These are phyloP conservation scores for Cutaneotrichosporon mucoides DNA, from an alignment of 1,284 basidiomycete genomes.

Conservation along the genomic window DNA sequence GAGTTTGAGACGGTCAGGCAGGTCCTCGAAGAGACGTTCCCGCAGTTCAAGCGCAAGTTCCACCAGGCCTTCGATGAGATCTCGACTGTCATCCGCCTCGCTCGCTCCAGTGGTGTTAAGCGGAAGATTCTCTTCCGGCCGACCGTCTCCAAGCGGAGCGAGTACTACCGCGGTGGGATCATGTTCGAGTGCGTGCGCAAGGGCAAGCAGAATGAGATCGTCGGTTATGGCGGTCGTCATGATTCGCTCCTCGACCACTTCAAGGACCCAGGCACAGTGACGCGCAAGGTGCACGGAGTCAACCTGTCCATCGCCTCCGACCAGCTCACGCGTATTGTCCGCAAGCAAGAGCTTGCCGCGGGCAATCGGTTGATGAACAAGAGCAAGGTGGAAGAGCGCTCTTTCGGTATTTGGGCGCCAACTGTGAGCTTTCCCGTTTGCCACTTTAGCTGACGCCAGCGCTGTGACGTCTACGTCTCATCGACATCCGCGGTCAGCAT, in stretches of 20 bases:
- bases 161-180: constrained; percentile 53
- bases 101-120: constrained; percentile 51
- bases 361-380: constrained; percentile 48
- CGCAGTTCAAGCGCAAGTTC: constrained; percentile 27
- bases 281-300: constrained; percentile 50
- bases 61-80: constrained; percentile 49
- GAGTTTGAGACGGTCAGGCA: constrained; percentile 31
- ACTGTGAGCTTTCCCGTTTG: constrained; percentile 20
- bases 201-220: constrained; percentile 52
- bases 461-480: constrained; percentile 58
- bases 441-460: constrained; percentile 36
- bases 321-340: constrained; percentile 51
- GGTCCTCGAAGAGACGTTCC: constrained; percentile 33
- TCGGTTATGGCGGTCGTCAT: constrained; percentile 51
- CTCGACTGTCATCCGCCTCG: constrained; percentile 46
- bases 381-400: constrained; percentile 49
- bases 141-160: constrained; percentile 36
- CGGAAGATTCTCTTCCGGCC: constrained; percentile 53
- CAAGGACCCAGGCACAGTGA: constrained; percentile 44
- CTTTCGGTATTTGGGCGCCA: constrained; percentile 50
- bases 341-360: constrained; percentile 49
- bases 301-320: constrained; percentile 55
- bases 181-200: constrained; percentile 54
- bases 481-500: constrained; percentile 51
- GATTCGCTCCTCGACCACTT: constrained; percentile 52